Conservation (phyloP, 2,329 filamentous ascomycete genomes). For the Coleophoma cylindrospora region DNA sequence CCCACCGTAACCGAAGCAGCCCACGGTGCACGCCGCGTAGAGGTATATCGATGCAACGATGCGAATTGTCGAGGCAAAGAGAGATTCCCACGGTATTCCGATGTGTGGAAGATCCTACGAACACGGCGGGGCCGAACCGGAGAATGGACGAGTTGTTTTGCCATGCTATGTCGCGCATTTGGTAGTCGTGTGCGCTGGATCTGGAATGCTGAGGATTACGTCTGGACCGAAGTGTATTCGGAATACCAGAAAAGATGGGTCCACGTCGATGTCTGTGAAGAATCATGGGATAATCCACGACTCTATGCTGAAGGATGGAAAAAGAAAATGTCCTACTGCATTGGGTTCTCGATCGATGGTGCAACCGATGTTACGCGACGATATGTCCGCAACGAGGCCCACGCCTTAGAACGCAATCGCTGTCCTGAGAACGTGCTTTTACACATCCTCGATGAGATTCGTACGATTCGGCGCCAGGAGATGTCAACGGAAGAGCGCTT, state of each 20-base stretch:
- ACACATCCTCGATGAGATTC: constrained; percentile 89
- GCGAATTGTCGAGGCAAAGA: constrained; percentile 72
- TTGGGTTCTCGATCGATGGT: constrained; percentile 94
- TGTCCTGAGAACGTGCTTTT: constrained; percentile 87
- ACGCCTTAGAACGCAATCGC: constrained; percentile 67
- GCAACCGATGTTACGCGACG: constrained; percentile 61
- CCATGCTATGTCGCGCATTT: constrained; percentile 92
- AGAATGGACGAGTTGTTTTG: constrained; percentile 98
- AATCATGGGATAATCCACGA: constrained; percentile 89
- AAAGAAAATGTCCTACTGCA: constrained; percentile 94
- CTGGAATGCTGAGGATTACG: constrained; percentile 96
- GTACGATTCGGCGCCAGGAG: constrained; percentile 74
- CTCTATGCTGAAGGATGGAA: constrained; percentile 94
- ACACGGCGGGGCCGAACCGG: constrained; percentile 81
- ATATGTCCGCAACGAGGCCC: constrained; percentile 66
- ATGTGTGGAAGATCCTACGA: constrained; percentile 88
- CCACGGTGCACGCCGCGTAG: constrained; percentile 79
- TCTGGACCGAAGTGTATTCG: constrained; percentile 97
- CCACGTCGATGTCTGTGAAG: constrained; percentile 94
- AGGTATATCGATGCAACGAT: constrained; percentile 83
- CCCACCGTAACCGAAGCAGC: constrained; percentile 86
- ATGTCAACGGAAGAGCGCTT: constrained; percentile 83
- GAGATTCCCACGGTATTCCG: constrained; percentile 88
- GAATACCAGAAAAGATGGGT: constrained; percentile 91
- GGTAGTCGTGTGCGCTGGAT: constrained; percentile 92